Conservation (phyloP, 139 green algal genomes). For the Auxenochlorella protothecoides region DNA sequence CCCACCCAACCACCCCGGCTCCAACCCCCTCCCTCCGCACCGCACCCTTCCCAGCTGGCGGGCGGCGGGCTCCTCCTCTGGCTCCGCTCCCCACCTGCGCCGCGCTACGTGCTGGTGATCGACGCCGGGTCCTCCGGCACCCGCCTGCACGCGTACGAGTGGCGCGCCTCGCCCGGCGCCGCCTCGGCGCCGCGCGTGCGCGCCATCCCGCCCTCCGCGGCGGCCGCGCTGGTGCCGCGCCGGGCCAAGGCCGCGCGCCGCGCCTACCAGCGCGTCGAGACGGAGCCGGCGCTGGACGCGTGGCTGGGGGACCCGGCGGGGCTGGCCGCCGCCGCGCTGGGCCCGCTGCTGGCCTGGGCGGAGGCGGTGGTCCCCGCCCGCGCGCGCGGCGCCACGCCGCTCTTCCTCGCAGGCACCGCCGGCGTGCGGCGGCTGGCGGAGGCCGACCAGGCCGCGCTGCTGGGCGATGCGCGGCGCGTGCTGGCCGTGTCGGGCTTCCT, state of each 20-base stretch:
- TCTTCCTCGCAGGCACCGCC: slow-evolving; percentile 69
- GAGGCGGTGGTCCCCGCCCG: slow-evolving; percentile 48
- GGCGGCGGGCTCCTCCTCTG: no score
- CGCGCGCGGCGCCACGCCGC: slow-evolving; percentile 26
- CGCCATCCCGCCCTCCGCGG: slow-evolving; percentile 9
- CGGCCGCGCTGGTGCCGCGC: slow-evolving; percentile 14
- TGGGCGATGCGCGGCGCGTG: slow-evolving; percentile 21
- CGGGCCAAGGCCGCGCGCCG: slow-evolving; percentile 17
- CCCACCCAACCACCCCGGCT: no score
- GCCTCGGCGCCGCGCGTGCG: slow-evolving; percentile 3
- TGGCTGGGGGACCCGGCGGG: slow-evolving; percentile 29
- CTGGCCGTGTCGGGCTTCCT: slow-evolving; percentile 37
- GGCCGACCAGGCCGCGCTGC: slow-evolving; percentile 21
- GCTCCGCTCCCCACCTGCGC: no score
- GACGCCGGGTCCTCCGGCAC: slow-evolving; percentile 61
- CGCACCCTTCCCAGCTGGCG: no score
- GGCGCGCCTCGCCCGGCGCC: neutral
- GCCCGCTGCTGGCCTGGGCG: slow-evolving; percentile 72
- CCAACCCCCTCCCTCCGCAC: no score
- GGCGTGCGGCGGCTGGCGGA: slow-evolving; percentile 52
- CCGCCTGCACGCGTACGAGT: slow-evolving; percentile 35
- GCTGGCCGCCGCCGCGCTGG: slow-evolving; percentile 4
- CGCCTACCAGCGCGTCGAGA: slow-evolving; percentile 79
- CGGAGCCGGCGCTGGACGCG: slow-evolving; percentile 65
- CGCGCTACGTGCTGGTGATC: slow-evolving; percentile 44